Evolutionary conservation across 257 asterid genomes (phyloP).

Genomic region (Solanum infundibuliforme): DNA sequence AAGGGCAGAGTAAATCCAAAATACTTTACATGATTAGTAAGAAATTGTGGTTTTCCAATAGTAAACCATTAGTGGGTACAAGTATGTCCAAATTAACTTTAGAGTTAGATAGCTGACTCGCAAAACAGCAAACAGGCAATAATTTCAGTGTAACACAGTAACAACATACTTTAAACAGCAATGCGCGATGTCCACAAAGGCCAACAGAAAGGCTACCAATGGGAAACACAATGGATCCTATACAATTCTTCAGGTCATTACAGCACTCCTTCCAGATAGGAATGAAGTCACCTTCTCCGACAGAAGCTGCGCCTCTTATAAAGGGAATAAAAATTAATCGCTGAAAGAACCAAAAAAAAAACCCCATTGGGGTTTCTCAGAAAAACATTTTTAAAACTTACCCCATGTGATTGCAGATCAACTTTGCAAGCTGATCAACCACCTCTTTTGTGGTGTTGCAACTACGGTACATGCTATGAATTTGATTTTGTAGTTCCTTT

Average conservation of each 20-base stretch:
- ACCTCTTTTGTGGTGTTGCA: constrained; percentile 59
- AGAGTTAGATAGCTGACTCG: neutral
- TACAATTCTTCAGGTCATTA: constrained; percentile 62
- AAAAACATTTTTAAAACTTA: constrained; percentile 31
- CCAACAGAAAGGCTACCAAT: constrained; percentile 74
- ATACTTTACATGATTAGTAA: neutral
- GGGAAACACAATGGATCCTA: constrained; percentile 75
- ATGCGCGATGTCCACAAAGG: constrained; percentile 68
- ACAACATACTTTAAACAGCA: constrained; percentile 70
- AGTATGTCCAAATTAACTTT: neutral
- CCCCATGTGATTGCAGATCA: constrained; percentile 91
- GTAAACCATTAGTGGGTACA: neutral
- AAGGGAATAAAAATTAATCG: constrained; percentile 22
- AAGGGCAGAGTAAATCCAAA: neutral
- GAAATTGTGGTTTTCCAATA: neutral
- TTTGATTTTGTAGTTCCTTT: constrained; percentile 65
- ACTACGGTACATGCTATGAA: constrained; percentile 40
- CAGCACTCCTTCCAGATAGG: constrained; percentile 73
- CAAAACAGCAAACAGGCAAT: neutral
- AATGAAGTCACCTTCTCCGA: constrained; percentile 54
- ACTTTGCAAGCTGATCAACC: constrained; percentile 86
- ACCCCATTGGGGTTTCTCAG: neutral
- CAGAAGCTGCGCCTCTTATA: constrained; percentile 52
- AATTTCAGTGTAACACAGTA: neutral
- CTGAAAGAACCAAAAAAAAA: neutral